phyloP scores from a whole-genome alignment of 805 yeast genomes.

The Ogataea ramenticola region DNA sequence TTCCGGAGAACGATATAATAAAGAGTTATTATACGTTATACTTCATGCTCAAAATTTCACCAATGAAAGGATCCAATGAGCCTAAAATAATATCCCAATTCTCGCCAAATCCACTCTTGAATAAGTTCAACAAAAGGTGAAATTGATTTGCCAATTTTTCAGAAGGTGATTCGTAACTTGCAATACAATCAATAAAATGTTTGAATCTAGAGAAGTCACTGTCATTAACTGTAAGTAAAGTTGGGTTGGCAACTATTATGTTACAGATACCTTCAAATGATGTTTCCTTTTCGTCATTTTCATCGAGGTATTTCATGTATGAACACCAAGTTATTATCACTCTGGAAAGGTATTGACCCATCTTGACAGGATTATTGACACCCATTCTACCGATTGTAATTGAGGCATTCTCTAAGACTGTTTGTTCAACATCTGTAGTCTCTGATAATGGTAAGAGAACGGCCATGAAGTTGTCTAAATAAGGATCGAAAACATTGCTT shows the following conservation, averaged over 20 bases:
- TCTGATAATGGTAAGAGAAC: conserved; percentile 55
- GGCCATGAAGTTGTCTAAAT: conserved; percentile 44
- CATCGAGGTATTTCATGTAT: conserved; percentile 58
- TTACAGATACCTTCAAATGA: conserved; percentile 81
- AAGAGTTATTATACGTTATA: conserved; percentile 17
- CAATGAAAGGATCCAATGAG: conserved; percentile 15
- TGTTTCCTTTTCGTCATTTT: conserved; percentile 82
- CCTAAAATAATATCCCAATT: conserved; percentile 16
- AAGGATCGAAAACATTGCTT: conserved; percentile 40
- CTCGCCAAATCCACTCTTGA: conserved; percentile 39
- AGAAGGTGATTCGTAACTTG: conserved; percentile 44
- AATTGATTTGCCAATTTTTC: conserved; percentile 37
- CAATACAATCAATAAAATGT: conserved; percentile 53
- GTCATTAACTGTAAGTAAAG: conserved; percentile 36
- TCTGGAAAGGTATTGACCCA: conserved; percentile 51
- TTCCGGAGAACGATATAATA: background rate
- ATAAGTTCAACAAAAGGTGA: conserved; percentile 36
- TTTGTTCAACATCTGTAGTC: conserved; percentile 44
- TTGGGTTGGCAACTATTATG: conserved; percentile 45
- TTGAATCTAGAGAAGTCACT: conserved; percentile 40
- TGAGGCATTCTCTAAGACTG: conserved; percentile 81
- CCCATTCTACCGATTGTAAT: conserved; percentile 88
- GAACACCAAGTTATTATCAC: conserved; percentile 66
- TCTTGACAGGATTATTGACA: conserved; percentile 46
- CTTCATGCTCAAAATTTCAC: conserved; percentile 17